Percentiles rank a stretch among this genome's conserved stretches.
Evolutionary conservation across 208 protist species (phyloP).

Genomic region (Trypanosoma mega): DNA sequence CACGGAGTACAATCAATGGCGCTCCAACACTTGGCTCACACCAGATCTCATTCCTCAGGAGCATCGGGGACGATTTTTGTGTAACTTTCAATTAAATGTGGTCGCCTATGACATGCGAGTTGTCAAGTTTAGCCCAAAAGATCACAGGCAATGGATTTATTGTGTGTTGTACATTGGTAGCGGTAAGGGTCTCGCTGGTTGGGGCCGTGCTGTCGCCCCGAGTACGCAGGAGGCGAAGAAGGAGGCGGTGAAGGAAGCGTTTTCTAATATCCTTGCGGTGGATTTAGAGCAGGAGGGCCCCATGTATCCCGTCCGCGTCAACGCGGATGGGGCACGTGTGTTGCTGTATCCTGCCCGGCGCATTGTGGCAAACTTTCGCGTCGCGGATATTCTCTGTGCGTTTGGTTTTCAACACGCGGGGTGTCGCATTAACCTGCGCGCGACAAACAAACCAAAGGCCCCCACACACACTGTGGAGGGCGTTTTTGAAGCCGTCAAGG

Average conservation of each 20-base stretch:
- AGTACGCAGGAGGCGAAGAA: conserved; percentile 90
- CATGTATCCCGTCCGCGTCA: conserved; percentile 91
- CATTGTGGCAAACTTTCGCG: conserved; percentile 91
- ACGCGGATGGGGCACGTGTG: conserved; percentile 87
- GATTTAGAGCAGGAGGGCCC: conserved; percentile 93
- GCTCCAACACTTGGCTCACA: conserved; percentile 92
- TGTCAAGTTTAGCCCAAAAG: conserved; percentile 92
- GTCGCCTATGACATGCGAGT: conserved; percentile 92
- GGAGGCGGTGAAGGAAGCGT: conserved; percentile 89
- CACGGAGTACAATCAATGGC: conserved; percentile 94
- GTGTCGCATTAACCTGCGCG: conserved; percentile 79
- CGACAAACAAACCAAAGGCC: conserved; percentile 84
- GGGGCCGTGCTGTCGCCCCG: conserved; percentile 87
- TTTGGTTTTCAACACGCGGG: conserved; percentile 93
- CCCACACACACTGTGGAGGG: conserved; percentile 90
- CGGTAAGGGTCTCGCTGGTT: conserved; percentile 91
- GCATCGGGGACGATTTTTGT: conserved; percentile 91
- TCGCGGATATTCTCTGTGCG: conserved; percentile 92
- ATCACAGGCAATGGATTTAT: conserved; percentile 93
- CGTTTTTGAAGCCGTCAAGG: conserved; percentile 91
- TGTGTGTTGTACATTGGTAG: conserved; percentile 91
- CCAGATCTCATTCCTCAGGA: conserved; percentile 91
- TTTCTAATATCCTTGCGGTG: conserved; percentile 92
- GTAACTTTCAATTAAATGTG: conserved; percentile 93
- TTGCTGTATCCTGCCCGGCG: conserved; percentile 87